Conservation (phyloP, 2,329 filamentous ascomycete genomes). For the Gnomoniopsis smithogilvyi region DNA sequence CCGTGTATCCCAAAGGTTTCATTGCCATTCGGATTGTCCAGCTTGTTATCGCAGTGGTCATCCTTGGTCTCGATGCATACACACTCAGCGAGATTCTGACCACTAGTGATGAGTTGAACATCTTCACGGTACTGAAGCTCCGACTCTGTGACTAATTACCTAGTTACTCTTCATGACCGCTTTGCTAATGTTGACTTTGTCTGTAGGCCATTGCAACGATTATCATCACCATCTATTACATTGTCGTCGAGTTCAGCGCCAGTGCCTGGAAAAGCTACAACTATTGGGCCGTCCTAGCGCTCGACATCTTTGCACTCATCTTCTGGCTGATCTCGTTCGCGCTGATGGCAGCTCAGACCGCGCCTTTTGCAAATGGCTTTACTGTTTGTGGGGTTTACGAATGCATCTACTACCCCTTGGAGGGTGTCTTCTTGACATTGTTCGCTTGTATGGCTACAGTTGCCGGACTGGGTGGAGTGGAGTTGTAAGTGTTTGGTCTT, state of each 20-base stretch:
- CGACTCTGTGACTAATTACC: no score
- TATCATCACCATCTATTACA: conserved; percentile 42
- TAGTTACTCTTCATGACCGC: no score
- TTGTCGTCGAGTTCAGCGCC: conserved; percentile 39
- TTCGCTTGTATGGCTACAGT: conserved; percentile 31
- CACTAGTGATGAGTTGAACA: no score
- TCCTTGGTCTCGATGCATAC: conserved; percentile 47
- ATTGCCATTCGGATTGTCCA: conserved; percentile 42
- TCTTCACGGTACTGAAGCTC: no score
- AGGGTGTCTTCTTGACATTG: conserved; percentile 16
- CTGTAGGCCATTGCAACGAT: conserved; percentile 44
- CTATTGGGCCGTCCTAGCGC: conserved; percentile 48
- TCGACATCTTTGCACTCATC: conserved; percentile 49
- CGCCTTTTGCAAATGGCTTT: conserved; percentile 21
- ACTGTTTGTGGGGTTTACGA: conserved; percentile 24
- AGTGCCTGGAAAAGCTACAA: conserved; percentile 38
- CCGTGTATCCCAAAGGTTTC: conserved; percentile 42
- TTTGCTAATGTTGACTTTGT: no score
- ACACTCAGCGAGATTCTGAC: conserved; percentile 30
- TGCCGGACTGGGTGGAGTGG: conserved; percentile 37
- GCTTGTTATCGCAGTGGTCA: conserved; percentile 41
- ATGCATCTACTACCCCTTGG: conserved; percentile 23
- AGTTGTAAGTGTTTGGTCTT: conserved; percentile 36
- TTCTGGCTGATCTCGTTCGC: conserved; percentile 50
- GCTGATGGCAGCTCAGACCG: conserved; percentile 35